These are phyloP conservation scores for Neoascochyta sp. DNA, from an alignment of 2,329 filamentous ascomycete species.

Conservation along the genomic window DNA sequence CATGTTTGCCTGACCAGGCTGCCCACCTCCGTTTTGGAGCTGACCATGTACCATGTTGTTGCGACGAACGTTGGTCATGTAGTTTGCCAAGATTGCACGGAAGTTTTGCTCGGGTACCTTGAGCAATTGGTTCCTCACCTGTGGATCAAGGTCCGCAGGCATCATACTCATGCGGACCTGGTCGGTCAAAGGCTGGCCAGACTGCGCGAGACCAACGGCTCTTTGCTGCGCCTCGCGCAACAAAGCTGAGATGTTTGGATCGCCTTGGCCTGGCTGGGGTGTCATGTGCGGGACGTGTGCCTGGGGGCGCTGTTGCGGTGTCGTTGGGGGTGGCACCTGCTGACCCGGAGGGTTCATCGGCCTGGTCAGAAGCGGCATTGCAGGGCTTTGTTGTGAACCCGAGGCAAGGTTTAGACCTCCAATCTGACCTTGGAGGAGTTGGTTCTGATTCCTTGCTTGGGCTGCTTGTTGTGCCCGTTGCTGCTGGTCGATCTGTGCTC, in stretches of 20 bases:
- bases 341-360: slow-evolving; percentile 48
- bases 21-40: slow-evolving; percentile 18
- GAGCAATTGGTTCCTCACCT: slow-evolving; percentile 32
- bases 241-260: slow-evolving; percentile 26
- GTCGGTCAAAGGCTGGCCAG: slow-evolving; percentile 29
- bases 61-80: slow-evolving; percentile 19
- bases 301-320: slow-evolving; percentile 36
- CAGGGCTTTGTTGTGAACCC: slow-evolving; percentile 43
- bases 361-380: slow-evolving; percentile 49
- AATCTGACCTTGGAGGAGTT: slow-evolving; percentile 33
- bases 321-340: slow-evolving; percentile 29
- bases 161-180: slow-evolving; percentile 33
- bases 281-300: slow-evolving; percentile 36
- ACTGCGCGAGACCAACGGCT: slow-evolving; percentile 25
- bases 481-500: slow-evolving; percentile 26
- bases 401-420: slow-evolving; percentile 44
- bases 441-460: slow-evolving; percentile 27
- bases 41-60: slow-evolving; percentile 21
- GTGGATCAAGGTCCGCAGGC: slow-evolving; percentile 26
- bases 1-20: slow-evolving; percentile 25
- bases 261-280: slow-evolving; percentile 26
- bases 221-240: slow-evolving; percentile 37
- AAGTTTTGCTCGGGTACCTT: slow-evolving; percentile 36
- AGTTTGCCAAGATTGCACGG: slow-evolving; percentile 23
- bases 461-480: slow-evolving; percentile 40